These are phyloP conservation scores for Cairneyella variabilis DNA, from an alignment of 495 filamentous ascomycete species.

Conservation along the genomic window DNA sequence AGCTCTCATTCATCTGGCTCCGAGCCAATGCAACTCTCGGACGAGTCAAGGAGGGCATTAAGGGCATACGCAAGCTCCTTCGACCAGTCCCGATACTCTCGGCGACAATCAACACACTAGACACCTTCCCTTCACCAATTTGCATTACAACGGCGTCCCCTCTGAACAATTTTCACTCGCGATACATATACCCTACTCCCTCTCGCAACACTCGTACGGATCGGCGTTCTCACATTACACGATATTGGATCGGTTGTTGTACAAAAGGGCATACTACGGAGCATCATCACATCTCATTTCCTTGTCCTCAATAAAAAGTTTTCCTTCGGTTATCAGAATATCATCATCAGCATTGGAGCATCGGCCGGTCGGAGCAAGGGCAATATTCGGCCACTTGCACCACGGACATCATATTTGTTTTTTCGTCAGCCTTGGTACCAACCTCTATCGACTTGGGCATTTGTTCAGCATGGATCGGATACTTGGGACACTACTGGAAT, in stretches of 20 bases:
- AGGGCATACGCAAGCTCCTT: conserved; percentile 84
- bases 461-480: neutral
- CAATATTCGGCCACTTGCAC: too few relatives aligned
- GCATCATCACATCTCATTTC: conserved; percentile 17
- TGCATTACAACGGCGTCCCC: conserved; percentile 20
- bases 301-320: conserved; percentile 4
- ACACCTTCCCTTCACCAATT: neutral
- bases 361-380: too few relatives aligned
- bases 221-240: conserved; percentile 20
- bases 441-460: neutral
- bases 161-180: conserved; percentile 11
- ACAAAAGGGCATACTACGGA: conserved; percentile 14
- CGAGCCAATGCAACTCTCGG: conserved; percentile 58
- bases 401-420: neutral
- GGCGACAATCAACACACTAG: conserved; percentile 41
- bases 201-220: conserved; percentile 18
- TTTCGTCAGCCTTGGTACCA: neutral
- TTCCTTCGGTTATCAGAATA: conserved; percentile 8
- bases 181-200: conserved; percentile 23
- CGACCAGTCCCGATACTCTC: conserved; percentile 65
- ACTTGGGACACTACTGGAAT: neutral
- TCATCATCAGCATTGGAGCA: conserved; percentile 8
- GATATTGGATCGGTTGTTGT: conserved; percentile 11
- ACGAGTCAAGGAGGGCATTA: conserved; percentile 74
- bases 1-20: conserved; percentile 54